phyloP scores from a whole-genome alignment of 495 filamentous ascomycete genomes.

The Trichoderma orchidacearum region DNA sequence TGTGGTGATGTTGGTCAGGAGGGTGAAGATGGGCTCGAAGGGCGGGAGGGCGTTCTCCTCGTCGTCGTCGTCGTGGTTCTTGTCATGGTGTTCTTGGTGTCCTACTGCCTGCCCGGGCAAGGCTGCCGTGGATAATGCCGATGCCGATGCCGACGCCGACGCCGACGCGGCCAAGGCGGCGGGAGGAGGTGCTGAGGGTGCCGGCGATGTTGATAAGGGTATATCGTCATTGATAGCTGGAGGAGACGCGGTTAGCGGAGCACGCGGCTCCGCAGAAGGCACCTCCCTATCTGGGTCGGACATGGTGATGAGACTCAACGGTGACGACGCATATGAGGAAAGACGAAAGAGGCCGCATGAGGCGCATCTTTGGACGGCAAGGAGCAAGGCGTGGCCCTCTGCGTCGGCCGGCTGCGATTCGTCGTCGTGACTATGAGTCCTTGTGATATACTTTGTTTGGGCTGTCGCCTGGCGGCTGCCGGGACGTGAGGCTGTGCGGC shows the following conservation, averaged over 20 bases:
- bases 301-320: neutral
- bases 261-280: neutral
- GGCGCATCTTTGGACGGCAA: neutral
- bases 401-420: no score
- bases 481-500: neutral
- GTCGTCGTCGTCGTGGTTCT: neutral
- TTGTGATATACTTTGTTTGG: neutral
- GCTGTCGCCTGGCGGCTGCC: no score
- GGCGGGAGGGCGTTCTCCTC: conserved; percentile 10
- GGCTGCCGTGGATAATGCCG: neutral
- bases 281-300: neutral
- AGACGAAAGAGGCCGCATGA: neutral
- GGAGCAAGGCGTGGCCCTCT: neutral
- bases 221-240: neutral
- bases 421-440: no score
- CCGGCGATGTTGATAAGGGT: no score
- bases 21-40: conserved; percentile 54
- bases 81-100: neutral
- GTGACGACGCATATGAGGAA: neutral
- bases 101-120: neutral
- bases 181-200: no score
- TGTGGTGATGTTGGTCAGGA: conserved; percentile 41
- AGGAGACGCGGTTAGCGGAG: neutral
- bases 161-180: neutral
- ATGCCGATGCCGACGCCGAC: neutral